phyloP scores from a whole-genome alignment of 2,329 filamentous ascomycete genomes.

The Sarocladiaceae sp. region DNA sequence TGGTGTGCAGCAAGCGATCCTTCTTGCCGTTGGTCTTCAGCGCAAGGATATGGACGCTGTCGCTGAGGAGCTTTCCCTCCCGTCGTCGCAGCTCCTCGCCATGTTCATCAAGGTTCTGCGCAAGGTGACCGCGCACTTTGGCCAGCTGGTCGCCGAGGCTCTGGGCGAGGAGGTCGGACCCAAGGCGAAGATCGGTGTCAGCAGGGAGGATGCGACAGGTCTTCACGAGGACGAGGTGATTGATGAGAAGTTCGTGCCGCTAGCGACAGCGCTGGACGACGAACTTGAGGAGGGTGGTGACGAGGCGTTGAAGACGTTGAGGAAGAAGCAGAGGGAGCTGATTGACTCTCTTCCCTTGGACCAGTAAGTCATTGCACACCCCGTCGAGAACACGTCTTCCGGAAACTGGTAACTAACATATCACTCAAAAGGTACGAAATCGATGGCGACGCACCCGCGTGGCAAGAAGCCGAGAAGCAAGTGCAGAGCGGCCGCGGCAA shows the following conservation, averaged over 20 bases:
- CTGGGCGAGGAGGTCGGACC: constrained; percentile 56
- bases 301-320: constrained; percentile 63
- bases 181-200: constrained; percentile 45
- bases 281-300: constrained; percentile 81
- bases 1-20: constrained; percentile 77
- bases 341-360: constrained; percentile 89
- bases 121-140: constrained; percentile 78
- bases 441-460: constrained; percentile 53
- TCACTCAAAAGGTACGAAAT: constrained; percentile 51
- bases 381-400: too few relatives aligned
- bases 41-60: constrained; percentile 78
- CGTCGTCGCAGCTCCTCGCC: constrained; percentile 73
- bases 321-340: constrained; percentile 75
- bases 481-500: constrained; percentile 49
- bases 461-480: constrained; percentile 70
- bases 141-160: constrained; percentile 65
- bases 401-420: constrained; percentile 8
- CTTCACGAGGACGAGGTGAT: constrained; percentile 65
- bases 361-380: too few relatives aligned
- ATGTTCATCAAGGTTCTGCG: constrained; percentile 97
- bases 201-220: constrained; percentile 51
- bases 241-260: constrained; percentile 60
- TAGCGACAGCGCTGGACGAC: constrained; percentile 67
- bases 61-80: constrained; percentile 70
- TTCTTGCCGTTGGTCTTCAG: constrained; percentile 87